phyloP scores from a whole-genome alignment of 345 rosid genomes.

The Ceriops tagal region DNA sequence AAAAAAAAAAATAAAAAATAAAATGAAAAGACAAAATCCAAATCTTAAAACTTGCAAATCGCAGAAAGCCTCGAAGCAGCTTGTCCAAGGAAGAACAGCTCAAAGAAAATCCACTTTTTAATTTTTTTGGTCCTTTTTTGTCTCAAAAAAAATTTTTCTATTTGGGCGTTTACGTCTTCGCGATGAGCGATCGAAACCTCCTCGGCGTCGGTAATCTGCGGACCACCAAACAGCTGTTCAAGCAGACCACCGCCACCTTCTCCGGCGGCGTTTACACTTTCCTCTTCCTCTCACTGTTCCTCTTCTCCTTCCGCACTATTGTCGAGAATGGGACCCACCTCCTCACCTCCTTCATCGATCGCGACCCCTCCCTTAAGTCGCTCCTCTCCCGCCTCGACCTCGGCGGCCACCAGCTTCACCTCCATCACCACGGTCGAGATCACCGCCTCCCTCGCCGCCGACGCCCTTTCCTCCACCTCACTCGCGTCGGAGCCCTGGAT shows the following conservation, averaged over 20 bases:
- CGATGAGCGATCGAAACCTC: conserved; percentile 62
- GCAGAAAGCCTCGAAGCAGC: too few relatives aligned
- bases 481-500: conserved; percentile 75
- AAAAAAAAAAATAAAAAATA: too few relatives aligned
- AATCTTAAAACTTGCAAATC: too few relatives aligned
- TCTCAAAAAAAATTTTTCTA: neutral
- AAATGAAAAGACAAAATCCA: too few relatives aligned
- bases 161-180: neutral
- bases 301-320: conserved; percentile 73
- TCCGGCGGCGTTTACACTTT: conserved; percentile 51
- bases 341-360: conserved; percentile 74
- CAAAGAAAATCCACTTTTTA: too few relatives aligned
- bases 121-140: neutral
- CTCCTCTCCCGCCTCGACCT: conserved; percentile 82
- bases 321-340: conserved; percentile 65
- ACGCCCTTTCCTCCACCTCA: conserved; percentile 76
- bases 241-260: conserved; percentile 44
- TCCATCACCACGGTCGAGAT: conserved; percentile 13
- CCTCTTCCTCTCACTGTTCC: conserved; percentile 65
- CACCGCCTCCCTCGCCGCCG: conserved; percentile 41
- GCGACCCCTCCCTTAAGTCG: conserved; percentile 75
- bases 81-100: too few relatives aligned
- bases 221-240: conserved; percentile 57
- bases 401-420: conserved; percentile 22
- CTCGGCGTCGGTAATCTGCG: conserved; percentile 54